These are phyloP conservation scores for Rutstroemia sydowiana DNA, from an alignment of 2,329 filamentous ascomycete genomes.

Conservation along the genomic window DNA sequence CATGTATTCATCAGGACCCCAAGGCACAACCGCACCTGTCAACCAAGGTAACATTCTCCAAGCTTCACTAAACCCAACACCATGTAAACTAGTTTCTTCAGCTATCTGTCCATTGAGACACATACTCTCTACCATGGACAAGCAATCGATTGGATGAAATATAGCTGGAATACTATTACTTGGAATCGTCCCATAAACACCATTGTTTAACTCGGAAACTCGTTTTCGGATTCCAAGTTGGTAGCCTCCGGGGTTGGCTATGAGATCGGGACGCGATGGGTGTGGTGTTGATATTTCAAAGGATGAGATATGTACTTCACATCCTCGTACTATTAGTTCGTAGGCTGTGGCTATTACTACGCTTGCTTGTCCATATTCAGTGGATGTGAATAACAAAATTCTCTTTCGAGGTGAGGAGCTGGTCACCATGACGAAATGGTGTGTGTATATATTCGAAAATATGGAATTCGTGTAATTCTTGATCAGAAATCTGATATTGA, in stretches of 20 bases:
- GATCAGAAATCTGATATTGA: too few species aligned
- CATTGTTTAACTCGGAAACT: conserved; percentile 7
- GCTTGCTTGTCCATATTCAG: conserved; percentile 41
- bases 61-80: not conserved
- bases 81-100: conserved; percentile 2
- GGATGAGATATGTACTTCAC: conserved; percentile 39
- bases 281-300: conserved; percentile 34
- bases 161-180: conserved; percentile 13
- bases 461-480: too few species aligned
- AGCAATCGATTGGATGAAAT: conserved; percentile 32
- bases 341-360: conserved; percentile 38
- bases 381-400: conserved; percentile 38
- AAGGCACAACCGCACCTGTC: conserved; percentile 28
- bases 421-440: too few species aligned
- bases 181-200: conserved; percentile 3
- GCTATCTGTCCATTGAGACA: conserved; percentile 20
- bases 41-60: not conserved
- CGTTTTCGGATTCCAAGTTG: conserved; percentile 21
- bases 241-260: conserved; percentile 14
- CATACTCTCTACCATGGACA: conserved; percentile 30
- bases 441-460: too few species aligned
- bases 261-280: conserved; percentile 33
- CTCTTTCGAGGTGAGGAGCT: too few species aligned
- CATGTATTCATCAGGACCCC: conserved; percentile 34
- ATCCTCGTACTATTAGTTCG: conserved; percentile 29